Evolutionary conservation across 2,329 filamentous ascomycete species (phyloP).

Genomic region (Rugonectria rugulosa): DNA sequence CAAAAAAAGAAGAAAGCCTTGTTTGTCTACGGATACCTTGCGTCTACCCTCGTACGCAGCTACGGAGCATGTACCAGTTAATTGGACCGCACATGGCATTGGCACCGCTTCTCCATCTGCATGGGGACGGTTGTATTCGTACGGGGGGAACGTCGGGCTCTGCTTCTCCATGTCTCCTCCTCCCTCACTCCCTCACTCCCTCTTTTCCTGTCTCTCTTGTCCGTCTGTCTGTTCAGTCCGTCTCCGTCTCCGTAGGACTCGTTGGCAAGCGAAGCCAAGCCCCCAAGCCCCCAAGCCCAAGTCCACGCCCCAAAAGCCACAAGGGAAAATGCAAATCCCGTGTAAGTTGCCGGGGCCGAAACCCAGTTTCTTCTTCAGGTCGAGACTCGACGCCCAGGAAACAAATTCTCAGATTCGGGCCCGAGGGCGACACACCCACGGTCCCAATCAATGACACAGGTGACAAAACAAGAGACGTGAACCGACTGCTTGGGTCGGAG

Average conservation of each 20-base stretch:
- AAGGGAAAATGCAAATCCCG: no score
- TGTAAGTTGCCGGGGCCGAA: conserved; percentile 31
- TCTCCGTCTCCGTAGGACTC: background rate
- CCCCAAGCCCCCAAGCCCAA: no score
- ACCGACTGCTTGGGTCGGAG: conserved; percentile 39
- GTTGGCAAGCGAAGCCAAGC: conserved; percentile 26
- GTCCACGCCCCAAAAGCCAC: no score
- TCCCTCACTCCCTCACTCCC: background rate
- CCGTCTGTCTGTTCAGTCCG: no score
- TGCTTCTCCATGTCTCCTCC: no score
- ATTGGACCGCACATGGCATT: background rate
- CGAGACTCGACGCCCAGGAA: conserved; percentile 18
- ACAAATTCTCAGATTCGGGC: background rate
- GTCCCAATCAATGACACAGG: no score
- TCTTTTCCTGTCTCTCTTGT: background rate
- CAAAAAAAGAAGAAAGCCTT: no score
- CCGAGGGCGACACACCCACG: background rate
- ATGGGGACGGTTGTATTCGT: no score
- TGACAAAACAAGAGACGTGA: conserved; percentile 20
- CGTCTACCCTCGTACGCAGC: no score
- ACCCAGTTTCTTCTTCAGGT: conserved; percentile 17
- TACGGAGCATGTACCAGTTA: no score
- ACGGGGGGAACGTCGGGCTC: no score
- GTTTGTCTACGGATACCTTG: no score
- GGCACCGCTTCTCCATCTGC: conserved; percentile 14